These are phyloP conservation scores for Ceratocystis ficicola DNA, from an alignment of 2,329 filamentous ascomycete species.

Conservation along the genomic window DNA sequence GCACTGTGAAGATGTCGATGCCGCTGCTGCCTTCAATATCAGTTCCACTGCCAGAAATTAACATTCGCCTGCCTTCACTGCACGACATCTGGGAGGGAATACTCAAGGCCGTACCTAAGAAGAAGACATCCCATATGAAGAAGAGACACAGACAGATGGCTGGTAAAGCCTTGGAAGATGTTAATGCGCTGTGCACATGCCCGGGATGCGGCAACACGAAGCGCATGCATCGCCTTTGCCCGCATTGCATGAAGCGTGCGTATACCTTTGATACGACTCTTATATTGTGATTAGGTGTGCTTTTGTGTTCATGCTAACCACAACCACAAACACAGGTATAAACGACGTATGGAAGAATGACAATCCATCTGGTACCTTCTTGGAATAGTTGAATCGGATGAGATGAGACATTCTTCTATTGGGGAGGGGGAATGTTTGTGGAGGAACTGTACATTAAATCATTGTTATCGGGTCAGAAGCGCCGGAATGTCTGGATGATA, in stretches of 20 bases:
- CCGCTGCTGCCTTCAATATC: constrained; percentile 43
- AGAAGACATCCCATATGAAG: constrained; percentile 95
- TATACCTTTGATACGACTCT: constrained; percentile 21
- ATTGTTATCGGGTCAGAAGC: neutral
- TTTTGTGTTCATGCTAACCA: neutral
- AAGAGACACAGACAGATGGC: constrained; percentile 89
- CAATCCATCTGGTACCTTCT: constrained; percentile 23
- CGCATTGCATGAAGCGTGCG: constrained; percentile 74
- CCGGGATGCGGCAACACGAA: constrained; percentile 80
- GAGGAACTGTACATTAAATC: constrained; percentile 17
- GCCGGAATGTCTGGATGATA: neutral
- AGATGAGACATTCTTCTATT: neutral
- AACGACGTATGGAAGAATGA: constrained; percentile 24
- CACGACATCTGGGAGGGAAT: constrained; percentile 86
- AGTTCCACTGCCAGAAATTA: constrained; percentile 49
- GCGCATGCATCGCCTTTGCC: constrained; percentile 77
- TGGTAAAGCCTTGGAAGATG: constrained; percentile 86
- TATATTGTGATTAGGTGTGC: neutral
- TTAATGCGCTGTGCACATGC: constrained; percentile 76
- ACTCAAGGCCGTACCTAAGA: constrained; percentile 88
- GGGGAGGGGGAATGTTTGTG: neutral
- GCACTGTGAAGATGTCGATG: constrained; percentile 24
- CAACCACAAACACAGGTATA: constrained; percentile 20
- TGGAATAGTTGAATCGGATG: constrained; percentile 13
- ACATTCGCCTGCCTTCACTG: constrained; percentile 45